Evolutionary conservation across 2,329 filamentous ascomycete genomes (phyloP), one percentile per base, ranked within the genome.

Genomic region (Phyllosticta capitalensis): DNA sequence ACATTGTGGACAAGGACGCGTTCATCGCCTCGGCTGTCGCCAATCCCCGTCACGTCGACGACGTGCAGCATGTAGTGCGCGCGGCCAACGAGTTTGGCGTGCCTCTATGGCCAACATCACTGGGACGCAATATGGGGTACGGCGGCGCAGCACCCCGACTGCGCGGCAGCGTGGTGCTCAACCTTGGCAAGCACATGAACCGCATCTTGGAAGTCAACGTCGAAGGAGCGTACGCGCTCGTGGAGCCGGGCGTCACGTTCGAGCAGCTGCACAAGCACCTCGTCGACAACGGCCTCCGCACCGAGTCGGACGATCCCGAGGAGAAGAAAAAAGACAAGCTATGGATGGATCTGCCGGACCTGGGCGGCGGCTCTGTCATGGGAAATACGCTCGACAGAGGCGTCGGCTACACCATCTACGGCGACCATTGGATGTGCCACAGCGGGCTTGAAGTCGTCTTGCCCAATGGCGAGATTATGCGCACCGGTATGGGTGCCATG

Each of bases 211-310:
- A 73, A 22, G 69, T 76, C 64, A 71, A 74, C 55, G 68, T 66
- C 5, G 72, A 75, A 52, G 72, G 72, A 51, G 71, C 67, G 9
- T 73, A 70, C n/a, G 75, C 68, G 53, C 70, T 77, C 0, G 71
- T 78, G n/a, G 75, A 77, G 73, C 75, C 75, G 0, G 78, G 78
- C 1, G 78, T 80, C 6, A 77, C 75, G 0, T 80, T 78, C 58
- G 72, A 72, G 22, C 74, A 78, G 54, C 67, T 80, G 2, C 76
- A 78, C 59, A 64, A 69, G 7, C 70, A 76, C 62, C 75, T 76
- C 61, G 66, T 72, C 33, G 69, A 74, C 56, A 62, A 70, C 67
- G 38, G 38, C 12, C n/a, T 45, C 12, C 38, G 38, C 38, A 45
- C 12, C 38, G 38, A 45, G 38, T 45, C 38, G 14, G 14, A 45